Evolutionary conservation across 2,329 filamentous ascomycete species (phyloP), one percentile per base, ranked within the genome.

Genomic region (Podosphaera xanthii): DNA sequence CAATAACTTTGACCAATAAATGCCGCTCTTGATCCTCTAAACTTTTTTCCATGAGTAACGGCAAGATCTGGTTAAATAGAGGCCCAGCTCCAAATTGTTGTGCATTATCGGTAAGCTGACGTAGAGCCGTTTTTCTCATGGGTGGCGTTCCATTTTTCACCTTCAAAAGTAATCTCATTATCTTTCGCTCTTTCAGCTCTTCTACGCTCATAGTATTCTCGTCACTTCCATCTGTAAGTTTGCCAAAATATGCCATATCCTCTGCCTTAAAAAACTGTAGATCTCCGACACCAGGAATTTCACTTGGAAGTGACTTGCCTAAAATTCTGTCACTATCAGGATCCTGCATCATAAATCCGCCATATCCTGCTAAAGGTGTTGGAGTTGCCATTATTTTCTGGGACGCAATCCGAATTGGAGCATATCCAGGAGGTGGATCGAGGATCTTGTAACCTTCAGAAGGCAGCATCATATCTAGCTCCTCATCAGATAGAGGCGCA

Each of bases 141-240:
- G 92, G 91, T 34, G 92, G 92, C 48, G 92, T 97, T 67, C 92
- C 92, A 70, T 98, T 98, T 79, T 98, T 98, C 76, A 98, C 91
- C 74, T 98, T 98, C 60, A 98, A 78, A 53, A 98, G 76, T 59
- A 98, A 74, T 64, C 92, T 80, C 92, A 98, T 97, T 69, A 98
- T 98, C 74, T 98, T 98, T 62, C 92, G 81, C 72, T 98, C 91
- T 72, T 98, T 97, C 58, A 98, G 74, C 68, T 98, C 91, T 56
- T 98, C 92, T 8, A 98, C 89, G 30, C 84, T 90, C 72, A 98
- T 80, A 31, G 82, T 78, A 66, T 91, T 94, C 72, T 98, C 92
- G 65, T 97, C 89, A 34, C 85, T 86, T 44, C 87, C 89, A 69
- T 98, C 92, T 31, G 94, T 91, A 48, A 98, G 80, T 75, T 98